Evolutionary conservation across 2,329 filamentous ascomycete species (phyloP).

Genomic region (Aureobasidium sp.): DNA sequence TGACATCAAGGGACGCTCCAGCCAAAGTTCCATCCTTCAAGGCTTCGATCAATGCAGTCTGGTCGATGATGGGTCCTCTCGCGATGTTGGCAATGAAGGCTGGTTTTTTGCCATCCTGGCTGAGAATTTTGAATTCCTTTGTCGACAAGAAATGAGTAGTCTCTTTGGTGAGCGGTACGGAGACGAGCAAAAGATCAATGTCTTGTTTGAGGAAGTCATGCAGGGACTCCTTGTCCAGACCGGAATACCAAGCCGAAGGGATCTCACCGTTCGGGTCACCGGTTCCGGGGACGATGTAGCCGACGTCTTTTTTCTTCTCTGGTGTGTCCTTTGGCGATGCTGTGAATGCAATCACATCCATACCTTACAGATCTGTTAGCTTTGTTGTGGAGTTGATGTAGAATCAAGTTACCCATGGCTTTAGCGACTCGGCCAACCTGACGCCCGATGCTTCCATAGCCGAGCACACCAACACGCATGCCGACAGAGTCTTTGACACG

Average conservation of each 20-base stretch:
- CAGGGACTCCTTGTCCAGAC: conserved; percentile 42
- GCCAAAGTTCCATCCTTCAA: conserved; percentile 47
- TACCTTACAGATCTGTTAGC: conserved; percentile 52
- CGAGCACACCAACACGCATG: conserved; percentile 50
- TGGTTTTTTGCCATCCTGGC: conserved; percentile 21
- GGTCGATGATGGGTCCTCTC: conserved; percentile 55
- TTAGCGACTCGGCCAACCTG: conserved; percentile 36
- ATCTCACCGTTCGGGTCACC: conserved; percentile 50
- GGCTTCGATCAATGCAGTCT: conserved; percentile 54
- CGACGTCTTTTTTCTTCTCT: conserved; percentile 53
- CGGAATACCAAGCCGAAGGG: conserved; percentile 49
- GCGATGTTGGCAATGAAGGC: conserved; percentile 63
- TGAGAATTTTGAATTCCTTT: conserved; percentile 40
- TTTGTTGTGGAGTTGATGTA: conserved; percentile 19
- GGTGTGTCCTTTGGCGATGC: conserved; percentile 59
- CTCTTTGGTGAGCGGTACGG: conserved; percentile 47
- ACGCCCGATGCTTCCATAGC: conserved; percentile 55
- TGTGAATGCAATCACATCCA: conserved; percentile 68
- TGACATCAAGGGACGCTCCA: conserved; percentile 70
- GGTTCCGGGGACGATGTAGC: conserved; percentile 61
- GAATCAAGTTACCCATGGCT: conserved; percentile 29
- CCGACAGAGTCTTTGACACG: conserved; percentile 47
- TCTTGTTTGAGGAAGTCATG: conserved; percentile 47
- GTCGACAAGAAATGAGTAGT: conserved; percentile 48
- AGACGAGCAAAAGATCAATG: conserved; percentile 49